Evolutionary conservation across 1,284 basidiomycete genomes (phyloP).

Genomic region (Mycena citricolor): DNA sequence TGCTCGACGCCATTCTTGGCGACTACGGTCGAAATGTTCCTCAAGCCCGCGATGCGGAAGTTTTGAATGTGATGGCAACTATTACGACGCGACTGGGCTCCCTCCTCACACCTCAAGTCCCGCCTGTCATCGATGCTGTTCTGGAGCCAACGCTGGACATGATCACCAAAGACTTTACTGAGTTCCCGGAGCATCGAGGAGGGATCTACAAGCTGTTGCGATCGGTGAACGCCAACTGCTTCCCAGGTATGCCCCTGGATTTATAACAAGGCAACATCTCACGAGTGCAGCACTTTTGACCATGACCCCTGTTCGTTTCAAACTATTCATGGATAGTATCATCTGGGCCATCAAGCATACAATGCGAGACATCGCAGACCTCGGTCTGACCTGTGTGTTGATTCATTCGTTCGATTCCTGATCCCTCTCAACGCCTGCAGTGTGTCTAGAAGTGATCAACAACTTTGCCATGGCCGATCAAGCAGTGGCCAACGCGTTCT

Average conservation of each 20-base stretch:
- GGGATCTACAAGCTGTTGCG: constrained; percentile 97
- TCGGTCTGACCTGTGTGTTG: constrained; percentile 81
- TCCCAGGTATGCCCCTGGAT: constrained; percentile 72
- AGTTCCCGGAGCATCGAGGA: constrained; percentile 96
- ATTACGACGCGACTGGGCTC: constrained; percentile 83
- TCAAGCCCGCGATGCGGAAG: constrained; percentile 93
- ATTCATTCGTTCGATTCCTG: constrained; percentile 14
- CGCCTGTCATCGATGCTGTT: constrained; percentile 93
- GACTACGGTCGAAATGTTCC: constrained; percentile 97
- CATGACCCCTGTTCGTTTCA: constrained; percentile 92
- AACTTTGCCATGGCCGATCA: constrained; percentile 89
- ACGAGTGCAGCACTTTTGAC: constrained; percentile 71
- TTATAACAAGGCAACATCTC: not conserved
- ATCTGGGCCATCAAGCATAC: constrained; percentile 99
- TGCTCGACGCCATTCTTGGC: constrained; percentile 95
- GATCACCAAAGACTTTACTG: constrained; percentile 99
- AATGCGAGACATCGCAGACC: constrained; percentile 98
- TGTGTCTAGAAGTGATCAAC: constrained; percentile 93
- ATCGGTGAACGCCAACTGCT: constrained; percentile 93
- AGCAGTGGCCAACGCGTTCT: constrained; percentile 71
- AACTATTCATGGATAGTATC: constrained; percentile 97
- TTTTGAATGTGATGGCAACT: constrained; percentile 98
- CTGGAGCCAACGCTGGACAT: constrained; percentile 97
- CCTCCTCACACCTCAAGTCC: constrained; percentile 92
- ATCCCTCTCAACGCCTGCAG: constrained; percentile 41